phyloP scores from a whole-genome alignment of 2,329 filamentous ascomycete species.

The Aspergillus tubingensis region DNA sequence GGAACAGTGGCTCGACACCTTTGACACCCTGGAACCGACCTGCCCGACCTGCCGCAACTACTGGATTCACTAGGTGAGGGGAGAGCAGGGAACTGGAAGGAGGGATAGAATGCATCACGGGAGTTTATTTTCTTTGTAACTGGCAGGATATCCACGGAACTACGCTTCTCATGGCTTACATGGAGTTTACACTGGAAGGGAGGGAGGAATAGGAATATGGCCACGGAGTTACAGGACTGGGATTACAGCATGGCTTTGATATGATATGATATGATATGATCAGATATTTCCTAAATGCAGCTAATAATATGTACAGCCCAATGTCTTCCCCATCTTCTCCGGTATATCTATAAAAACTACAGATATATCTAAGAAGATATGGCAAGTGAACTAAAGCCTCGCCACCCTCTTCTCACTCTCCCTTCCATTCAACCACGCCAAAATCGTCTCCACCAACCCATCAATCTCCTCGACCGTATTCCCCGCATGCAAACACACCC shows the following conservation, averaged over 20 bases:
- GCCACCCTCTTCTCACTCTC: slow-evolving; percentile 14
- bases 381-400: slow-evolving; percentile 6
- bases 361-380: not conserved
- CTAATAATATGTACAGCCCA: not conserved
- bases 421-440: slow-evolving; percentile 48
- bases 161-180: not conserved
- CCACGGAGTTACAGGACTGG: not conserved
- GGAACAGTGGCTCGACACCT: slow-evolving; percentile 11
- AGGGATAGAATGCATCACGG: not conserved
- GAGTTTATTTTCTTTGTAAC: not conserved
- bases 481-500: slow-evolving; percentile 68
- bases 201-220: not conserved
- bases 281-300: not conserved
- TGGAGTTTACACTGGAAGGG: not conserved
- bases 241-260: not conserved
- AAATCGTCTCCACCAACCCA: slow-evolving; percentile 52
- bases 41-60: slow-evolving; percentile 19
- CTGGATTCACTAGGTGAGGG: slow-evolving; percentile 9
- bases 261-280: not conserved
- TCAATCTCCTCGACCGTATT: slow-evolving; percentile 63
- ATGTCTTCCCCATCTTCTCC: no score
- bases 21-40: slow-evolving; percentile 4
- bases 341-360: not conserved
- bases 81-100: not conserved
- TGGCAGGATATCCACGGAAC: not conserved